Evolutionary conservation across 1,284 basidiomycete species (phyloP), one percentile per base, ranked within the genome.

Genomic region (Cryptococcus amylolentus): DNA sequence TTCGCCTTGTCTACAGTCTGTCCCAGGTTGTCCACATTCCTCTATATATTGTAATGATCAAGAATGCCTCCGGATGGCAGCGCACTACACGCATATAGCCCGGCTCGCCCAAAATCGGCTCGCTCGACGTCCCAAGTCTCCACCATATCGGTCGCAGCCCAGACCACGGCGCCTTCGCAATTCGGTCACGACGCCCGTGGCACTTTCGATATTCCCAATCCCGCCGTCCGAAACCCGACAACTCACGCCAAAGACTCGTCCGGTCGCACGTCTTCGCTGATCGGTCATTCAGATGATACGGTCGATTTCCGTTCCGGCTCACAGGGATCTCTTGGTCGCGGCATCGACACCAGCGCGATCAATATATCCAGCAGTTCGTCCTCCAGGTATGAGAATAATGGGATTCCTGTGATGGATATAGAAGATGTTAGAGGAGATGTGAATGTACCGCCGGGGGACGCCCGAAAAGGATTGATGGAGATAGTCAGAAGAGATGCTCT

Each of bases 91-190:
- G 31, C 31, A 10, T 35, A 35, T 35, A 35, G 14, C 26, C 49
- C 53, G 9, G 38, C 65, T 12, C 60, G 61, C 9, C 60, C 64
- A 12, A 52, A 64, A 26, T 62, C 64, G 0, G 53, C 57, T 38
- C 61, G 66, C 6, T 61, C 66, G 5, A 68, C 66, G 10, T 68
- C 66, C 13, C 59, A 64, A 16, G 26, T 68, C 4, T 65, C 66
- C 4, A 58, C 54, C n/a, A 49, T 64, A 3, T 66, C 66, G 12
- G 61, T 63, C 47, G 57, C 61, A 46, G 61, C 60, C 3, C 54
- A 49, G 16, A 35, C 55, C 14, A 52, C 8, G 18, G 5, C 26
- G 13, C 51, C 45, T 16, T 52, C 51, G 18, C 20, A 31, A 27
- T 20, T 31, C 16, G 38, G 16, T 9, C 18, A 60, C 58, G 47